phyloP scores from a whole-genome alignment of 192 early-diverging fungal species.

The Backusella luteola region DNA sequence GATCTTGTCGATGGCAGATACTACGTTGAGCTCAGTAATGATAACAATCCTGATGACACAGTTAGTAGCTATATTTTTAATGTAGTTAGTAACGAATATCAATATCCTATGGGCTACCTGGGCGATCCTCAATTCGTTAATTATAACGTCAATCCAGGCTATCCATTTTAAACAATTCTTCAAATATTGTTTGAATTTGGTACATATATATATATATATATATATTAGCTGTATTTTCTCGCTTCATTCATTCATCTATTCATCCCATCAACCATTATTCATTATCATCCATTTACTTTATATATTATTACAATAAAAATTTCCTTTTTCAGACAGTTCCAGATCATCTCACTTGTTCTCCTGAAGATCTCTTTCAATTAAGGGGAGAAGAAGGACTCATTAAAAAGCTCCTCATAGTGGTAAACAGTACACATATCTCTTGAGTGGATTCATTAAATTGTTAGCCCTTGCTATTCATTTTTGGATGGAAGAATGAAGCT shows the following conservation, averaged over 20 bases:
- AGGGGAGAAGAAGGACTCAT: background rate
- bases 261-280: too few species aligned
- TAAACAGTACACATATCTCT: background rate
- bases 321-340: background rate
- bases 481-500: too few species aligned
- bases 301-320: background rate
- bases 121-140: background rate
- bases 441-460: background rate
- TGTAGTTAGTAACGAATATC: background rate
- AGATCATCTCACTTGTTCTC: background rate
- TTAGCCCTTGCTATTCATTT: too few species aligned
- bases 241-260: too few species aligned
- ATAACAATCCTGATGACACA: background rate
- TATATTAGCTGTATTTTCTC: too few species aligned
- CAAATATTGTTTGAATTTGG: background rate
- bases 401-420: background rate
- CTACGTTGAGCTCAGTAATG: background rate
- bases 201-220: too few species aligned
- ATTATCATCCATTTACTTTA: background rate
- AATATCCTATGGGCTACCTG: background rate
- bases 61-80: slow-evolving; percentile 1
- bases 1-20: background rate
- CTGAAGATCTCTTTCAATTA: background rate
- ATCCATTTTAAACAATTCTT: background rate
- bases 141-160: background rate